These are phyloP conservation scores for Saccharomyces hybrid DNA, from an alignment of 1,139 yeast genomes.

Conservation along the genomic window DNA sequence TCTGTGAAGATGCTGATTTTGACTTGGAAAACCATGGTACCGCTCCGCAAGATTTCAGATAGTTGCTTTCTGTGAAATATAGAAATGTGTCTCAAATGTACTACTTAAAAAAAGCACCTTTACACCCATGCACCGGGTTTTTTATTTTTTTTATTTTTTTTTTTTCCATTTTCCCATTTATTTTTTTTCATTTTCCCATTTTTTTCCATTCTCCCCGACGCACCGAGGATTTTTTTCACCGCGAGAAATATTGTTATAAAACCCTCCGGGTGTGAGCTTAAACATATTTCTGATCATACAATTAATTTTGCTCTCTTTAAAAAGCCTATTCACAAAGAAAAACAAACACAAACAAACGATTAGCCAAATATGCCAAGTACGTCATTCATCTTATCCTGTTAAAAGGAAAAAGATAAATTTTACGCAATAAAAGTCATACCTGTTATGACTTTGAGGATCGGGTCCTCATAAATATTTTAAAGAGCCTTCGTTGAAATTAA, in stretches of 20 bases:
- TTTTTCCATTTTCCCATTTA: not conserved
- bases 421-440: not conserved
- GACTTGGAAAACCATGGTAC: not conserved
- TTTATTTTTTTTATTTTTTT: too few species aligned
- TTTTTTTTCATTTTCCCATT: not conserved
- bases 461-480: slow-evolving; percentile 48
- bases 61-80: not conserved
- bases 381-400: not conserved
- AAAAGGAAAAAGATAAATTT: not conserved
- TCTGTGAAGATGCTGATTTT: not conserved
- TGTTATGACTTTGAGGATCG: slow-evolving; percentile 45
- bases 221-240: not conserved
- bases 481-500: slow-evolving; percentile 7
- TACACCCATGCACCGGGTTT: not conserved
- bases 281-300: not conserved
- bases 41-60: not conserved
- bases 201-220: not conserved
- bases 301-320: too few species aligned
- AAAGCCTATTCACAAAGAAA: not conserved
- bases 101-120: not conserved
- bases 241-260: not conserved
- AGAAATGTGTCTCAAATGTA: not conserved
- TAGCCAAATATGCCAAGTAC: not conserved
- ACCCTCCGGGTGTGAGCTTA: not conserved
- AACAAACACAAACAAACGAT: not conserved